These are phyloP conservation scores for Trifolium pratense DNA, from an alignment of 306 rosid genomes.

Conservation along the genomic window DNA sequence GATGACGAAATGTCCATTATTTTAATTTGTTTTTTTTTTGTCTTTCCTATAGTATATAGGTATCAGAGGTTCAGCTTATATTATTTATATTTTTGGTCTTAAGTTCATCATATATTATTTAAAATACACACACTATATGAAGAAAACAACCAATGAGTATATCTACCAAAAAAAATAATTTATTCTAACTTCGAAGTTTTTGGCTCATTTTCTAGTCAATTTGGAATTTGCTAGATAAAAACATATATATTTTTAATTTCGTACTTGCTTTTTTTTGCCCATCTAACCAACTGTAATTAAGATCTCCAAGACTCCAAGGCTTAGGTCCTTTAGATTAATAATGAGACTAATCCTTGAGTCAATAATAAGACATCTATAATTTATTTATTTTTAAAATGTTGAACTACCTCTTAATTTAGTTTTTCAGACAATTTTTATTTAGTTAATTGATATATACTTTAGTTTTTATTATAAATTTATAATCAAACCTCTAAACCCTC, in stretches of 20 bases:
- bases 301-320: too few species aligned
- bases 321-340: too few species aligned
- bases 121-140: neutral
- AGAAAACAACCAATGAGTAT: conserved; percentile 7
- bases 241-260: neutral
- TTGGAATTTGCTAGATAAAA: neutral
- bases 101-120: neutral
- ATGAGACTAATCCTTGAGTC: too few species aligned
- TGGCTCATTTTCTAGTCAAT: neutral
- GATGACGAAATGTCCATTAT: neutral
- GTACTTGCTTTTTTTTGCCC: neutral
- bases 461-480: too few species aligned
- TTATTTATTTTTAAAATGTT: too few species aligned
- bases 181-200: neutral
- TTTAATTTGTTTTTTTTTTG: conserved; percentile 1
- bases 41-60: conserved; percentile 12
- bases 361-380: too few species aligned
- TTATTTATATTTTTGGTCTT: neutral
- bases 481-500: too few species aligned
- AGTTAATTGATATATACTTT: too few species aligned
- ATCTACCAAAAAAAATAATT: too few species aligned
- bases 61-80: neutral
- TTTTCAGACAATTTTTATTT: too few species aligned
- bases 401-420: too few species aligned
- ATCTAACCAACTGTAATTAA: too few species aligned